Evolutionary conservation across 257 asterid species (phyloP).

Genomic region (Handroanthus guayacan): DNA sequence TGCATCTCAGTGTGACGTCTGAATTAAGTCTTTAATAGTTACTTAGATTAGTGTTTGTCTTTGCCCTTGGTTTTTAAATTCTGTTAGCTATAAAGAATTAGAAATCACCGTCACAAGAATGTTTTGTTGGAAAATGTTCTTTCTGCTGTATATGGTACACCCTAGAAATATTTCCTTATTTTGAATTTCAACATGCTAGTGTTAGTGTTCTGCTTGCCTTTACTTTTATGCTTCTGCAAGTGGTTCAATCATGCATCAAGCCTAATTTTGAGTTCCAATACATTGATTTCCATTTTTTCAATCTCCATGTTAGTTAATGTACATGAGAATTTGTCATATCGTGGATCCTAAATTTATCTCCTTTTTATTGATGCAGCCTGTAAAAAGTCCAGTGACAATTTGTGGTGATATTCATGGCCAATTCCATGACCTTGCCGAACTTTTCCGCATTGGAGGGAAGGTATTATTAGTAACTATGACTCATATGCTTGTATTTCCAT

Average conservation of each 20-base stretch:
- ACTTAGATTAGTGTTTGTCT: background rate
- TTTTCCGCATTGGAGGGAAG: slow-evolving; percentile 97
- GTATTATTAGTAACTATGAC: slow-evolving; percentile 47
- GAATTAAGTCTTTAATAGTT: slow-evolving; percentile 7
- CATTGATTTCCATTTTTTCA: background rate
- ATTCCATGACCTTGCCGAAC: slow-evolving; percentile 95
- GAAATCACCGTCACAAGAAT: slow-evolving; percentile 8
- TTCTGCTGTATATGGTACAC: background rate
- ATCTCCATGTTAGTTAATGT: background rate
- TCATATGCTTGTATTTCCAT: slow-evolving; percentile 21
- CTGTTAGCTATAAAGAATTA: slow-evolving; percentile 4
- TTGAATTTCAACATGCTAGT: background rate
- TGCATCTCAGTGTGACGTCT: background rate
- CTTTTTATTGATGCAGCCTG: slow-evolving; percentile 78
- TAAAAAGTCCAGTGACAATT: slow-evolving; percentile 91
- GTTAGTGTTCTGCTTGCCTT: background rate
- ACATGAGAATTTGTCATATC: background rate
- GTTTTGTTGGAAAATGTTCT: background rate
- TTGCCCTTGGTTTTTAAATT: slow-evolving; percentile 7
- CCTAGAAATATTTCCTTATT: background rate
- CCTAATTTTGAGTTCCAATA: slow-evolving; percentile 7
- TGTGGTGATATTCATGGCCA: slow-evolving; percentile 99
- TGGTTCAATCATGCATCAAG: background rate
- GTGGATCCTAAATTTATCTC: slow-evolving; percentile 34
- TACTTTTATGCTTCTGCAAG: background rate